These are phyloP conservation scores for Cyberlindnera americana DNA, from an alignment of 805 yeast genomes.

Conservation along the genomic window DNA sequence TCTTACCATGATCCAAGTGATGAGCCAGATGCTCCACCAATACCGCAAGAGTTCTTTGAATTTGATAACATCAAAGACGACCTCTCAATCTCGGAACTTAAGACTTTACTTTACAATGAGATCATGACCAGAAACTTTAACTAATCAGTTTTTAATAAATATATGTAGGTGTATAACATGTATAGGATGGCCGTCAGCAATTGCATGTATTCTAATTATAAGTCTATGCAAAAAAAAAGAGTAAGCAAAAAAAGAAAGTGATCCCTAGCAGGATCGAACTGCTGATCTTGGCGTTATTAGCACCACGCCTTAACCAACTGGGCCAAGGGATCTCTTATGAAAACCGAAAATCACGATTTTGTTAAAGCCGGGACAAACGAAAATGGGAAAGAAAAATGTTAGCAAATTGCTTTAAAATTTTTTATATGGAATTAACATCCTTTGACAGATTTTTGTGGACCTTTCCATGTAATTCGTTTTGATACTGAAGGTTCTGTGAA, in stretches of 20 bases:
- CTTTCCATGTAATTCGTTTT: too few relatives aligned
- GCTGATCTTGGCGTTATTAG: slow-evolving; percentile 63
- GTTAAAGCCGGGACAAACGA: too few relatives aligned
- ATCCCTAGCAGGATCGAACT: slow-evolving; percentile 88
- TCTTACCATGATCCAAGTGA: slow-evolving; percentile 94
- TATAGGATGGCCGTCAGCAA: too few relatives aligned
- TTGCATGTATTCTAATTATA: too few relatives aligned
- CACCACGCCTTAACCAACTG: slow-evolving; percentile 60
- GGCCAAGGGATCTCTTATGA: slow-evolving; percentile 47
- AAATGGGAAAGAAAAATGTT: too few relatives aligned
- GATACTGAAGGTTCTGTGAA: too few relatives aligned
- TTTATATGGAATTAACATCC: too few relatives aligned
- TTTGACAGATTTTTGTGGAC: too few relatives aligned
- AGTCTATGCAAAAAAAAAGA: background rate
- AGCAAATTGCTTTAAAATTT: too few relatives aligned
- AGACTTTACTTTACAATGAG: slow-evolving; percentile 74
- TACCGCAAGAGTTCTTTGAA: slow-evolving; percentile 83
- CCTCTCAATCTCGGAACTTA: slow-evolving; percentile 70
- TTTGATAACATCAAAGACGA: slow-evolving; percentile 84
- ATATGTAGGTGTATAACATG: background rate
- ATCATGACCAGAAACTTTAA: slow-evolving; percentile 32
- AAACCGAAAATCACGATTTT: background rate
- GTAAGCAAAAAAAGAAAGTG: slow-evolving; percentile 33
- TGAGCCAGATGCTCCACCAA: slow-evolving; percentile 82
- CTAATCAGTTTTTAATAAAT: background rate